These are phyloP conservation scores for Phragmites australis DNA, from an alignment of 176 grass and related monocot species.

Conservation along the genomic window DNA sequence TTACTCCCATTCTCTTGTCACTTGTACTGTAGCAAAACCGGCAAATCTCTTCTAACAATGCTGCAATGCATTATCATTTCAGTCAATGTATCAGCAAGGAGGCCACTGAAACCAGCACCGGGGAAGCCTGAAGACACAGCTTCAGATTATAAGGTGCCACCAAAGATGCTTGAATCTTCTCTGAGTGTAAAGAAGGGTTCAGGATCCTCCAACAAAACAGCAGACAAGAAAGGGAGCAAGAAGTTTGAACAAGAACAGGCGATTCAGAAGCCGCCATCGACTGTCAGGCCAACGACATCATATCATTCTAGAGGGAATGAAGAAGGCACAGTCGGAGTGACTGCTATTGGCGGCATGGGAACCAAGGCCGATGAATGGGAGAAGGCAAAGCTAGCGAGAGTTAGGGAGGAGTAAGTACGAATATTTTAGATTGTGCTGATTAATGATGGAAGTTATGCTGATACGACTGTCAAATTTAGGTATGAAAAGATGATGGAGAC, in stretches of 20 bases:
- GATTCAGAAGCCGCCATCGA: slow-evolving; percentile 39
- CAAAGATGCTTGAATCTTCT: slow-evolving; percentile 41
- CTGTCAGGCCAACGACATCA: slow-evolving; percentile 42
- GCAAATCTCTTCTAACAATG: neutral
- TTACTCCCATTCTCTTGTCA: neutral
- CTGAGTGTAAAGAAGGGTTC: slow-evolving; percentile 42
- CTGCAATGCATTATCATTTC: slow-evolving; percentile 13
- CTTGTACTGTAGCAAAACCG: neutral
- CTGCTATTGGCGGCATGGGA: slow-evolving; percentile 19
- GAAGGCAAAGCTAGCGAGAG: slow-evolving; percentile 56
- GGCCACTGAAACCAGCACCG: slow-evolving; percentile 36
- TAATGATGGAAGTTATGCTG: neutral
- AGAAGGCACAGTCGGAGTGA: neutral
- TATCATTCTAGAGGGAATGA: slow-evolving; percentile 40
- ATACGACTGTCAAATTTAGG: slow-evolving; percentile 39
- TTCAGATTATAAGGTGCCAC: slow-evolving; percentile 34
- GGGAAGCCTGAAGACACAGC: neutral
- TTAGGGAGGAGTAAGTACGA: slow-evolving; percentile 54
- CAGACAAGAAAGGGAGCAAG: slow-evolving; percentile 57
- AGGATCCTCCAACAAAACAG: slow-evolving; percentile 49
- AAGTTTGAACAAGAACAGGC: slow-evolving; percentile 53
- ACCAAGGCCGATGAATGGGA: slow-evolving; percentile 70
- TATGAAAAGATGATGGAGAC: slow-evolving; percentile 59
- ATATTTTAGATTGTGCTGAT: neutral
- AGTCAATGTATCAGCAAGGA: slow-evolving; percentile 46